Evolutionary conservation across 331 rosid species (phyloP).

Genomic region (Pyracantha coccinea): DNA sequence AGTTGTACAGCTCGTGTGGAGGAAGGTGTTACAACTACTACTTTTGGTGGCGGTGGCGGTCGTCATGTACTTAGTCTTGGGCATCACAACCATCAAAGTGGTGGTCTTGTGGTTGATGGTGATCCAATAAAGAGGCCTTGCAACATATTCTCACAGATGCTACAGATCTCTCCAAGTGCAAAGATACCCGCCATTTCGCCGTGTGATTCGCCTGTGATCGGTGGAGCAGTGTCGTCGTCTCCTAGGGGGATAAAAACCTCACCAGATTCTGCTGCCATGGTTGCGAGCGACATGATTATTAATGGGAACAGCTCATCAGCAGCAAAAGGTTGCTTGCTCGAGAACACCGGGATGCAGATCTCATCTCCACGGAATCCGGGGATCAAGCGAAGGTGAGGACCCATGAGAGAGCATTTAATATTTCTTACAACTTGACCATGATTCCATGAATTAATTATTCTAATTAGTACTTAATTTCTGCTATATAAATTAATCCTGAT

Average conservation of each 20-base stretch:
- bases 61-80: conserved; percentile 2
- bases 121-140: conserved; percentile 25
- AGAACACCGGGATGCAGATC: conserved; percentile 65
- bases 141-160: conserved; percentile 72
- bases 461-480: background rate
- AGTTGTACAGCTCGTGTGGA: background rate
- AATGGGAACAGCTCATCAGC: conserved; percentile 29
- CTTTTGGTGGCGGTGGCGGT: background rate
- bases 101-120: background rate
- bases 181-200: conserved; percentile 7
- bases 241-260: conserved; percentile 29
- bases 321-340: conserved; percentile 31
- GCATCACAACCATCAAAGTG: background rate
- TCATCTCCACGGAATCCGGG: conserved; percentile 86
- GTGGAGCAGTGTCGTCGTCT: conserved; percentile 16
- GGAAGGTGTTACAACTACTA: background rate
- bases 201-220: conserved; percentile 26
- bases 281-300: conserved; percentile 39
- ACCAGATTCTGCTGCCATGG: conserved; percentile 21
- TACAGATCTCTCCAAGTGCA: conserved; percentile 79
- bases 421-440: conserved; percentile 3
- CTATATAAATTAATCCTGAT: background rate
- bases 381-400: conserved; percentile 69
- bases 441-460: conserved; percentile 2
- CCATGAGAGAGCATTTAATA: background rate